Evolutionary conservation across 805 yeast species (phyloP), one percentile per base, ranked within the genome.

Genomic region (Starmerella scarabaei): DNA sequence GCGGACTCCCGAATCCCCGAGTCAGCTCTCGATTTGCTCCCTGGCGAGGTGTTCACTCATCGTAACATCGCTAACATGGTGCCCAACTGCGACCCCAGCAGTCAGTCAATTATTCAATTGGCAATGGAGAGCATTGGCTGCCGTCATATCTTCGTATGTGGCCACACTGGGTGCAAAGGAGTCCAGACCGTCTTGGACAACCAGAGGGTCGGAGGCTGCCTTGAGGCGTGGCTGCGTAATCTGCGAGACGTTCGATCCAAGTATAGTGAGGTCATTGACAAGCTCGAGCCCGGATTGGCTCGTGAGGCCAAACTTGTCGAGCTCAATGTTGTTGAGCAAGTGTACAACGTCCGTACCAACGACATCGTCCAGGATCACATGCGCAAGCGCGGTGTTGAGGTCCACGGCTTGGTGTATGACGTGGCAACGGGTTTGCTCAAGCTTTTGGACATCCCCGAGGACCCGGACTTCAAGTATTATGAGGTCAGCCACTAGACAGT

Each of bases 161-260:
- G 96, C 3, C 97, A 86, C 62, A 80, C 91, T 24, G 93, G 83
- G 59, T 86, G 97, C 67, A 95, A 94, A 36, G 96, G 95, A 23
- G 74, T 83, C 37, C 75, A 81, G 74, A 84, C 93, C 18, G 75
- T 85, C 7, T 62, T 86, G 35, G 68, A 77, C 2, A 66, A 72
- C 42, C 72, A 75, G 52, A 69, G 69, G 50, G 65, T 77, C 26
- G 85, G 85, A 26, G 76, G 79, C 21, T 72, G 72, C 9, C 60
- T 86, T 50, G 83, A 77, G 52, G 75, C 74, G 37, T 80, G 86
- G 86, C 66, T 80, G 41, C 69, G 58, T 65, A 51, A 78, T 70
- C 52, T 76, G 65, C 65, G 79, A 52, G 80, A 77, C 38, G 70
- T 82, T 38, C 67, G 82, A 53, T 80, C 77, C 32, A 68, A 72